Base-by-base conservation (phyloP, 2,329 filamentous ascomycete genomes). In the Gnomoniopsis smithogilvyi region DNA sequence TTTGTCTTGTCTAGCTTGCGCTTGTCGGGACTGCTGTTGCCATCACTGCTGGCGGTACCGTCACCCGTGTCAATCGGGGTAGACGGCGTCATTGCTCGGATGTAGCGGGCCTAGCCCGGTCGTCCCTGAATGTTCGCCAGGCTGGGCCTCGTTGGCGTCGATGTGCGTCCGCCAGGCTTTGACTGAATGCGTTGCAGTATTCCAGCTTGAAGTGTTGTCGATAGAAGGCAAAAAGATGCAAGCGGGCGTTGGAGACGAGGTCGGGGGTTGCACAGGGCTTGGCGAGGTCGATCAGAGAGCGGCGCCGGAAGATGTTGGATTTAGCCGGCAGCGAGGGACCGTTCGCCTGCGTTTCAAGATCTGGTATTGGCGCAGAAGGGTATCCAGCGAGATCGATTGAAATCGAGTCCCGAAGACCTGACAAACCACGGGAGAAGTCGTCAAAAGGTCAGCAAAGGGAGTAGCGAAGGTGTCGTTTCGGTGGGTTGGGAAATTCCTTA, bases 1-100 rank as follows among this genome's bases (percentile, higher is more conserved):
- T 94, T 92, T 22, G 87, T 89, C 58, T 71, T 67, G 53, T 53
- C 81, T 83, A 47, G 83, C 82, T 61, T 79, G 65, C 75, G 81
- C 65, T 75, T 72, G 59, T 76, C 74, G n/a, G 65, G 54, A 41
- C 58, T 64, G 54, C 55, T 54, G 50, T 54, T 50, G 52, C 61
- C 63, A 11, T 53, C 54, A 24, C 51, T 58, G 24, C 58, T 58
- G 26, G 30, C 33, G 30, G 59, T 53, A 41, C 61, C 53, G 14
- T 62, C 56, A 21, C 54, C 63, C 22, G 48, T 54, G 36, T 58
- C 59, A 6, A 48, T 51, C 51, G 51, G 47, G 41, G 58, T 60
- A 51, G 24, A 41, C 51, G 58, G 71, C 56, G 72, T 65, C 75
- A 76, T 76, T 52, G 57, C 68, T 66, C 65, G 65, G 64, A 67